Evolutionary conservation across 139 green algal species (phyloP).

Genomic region (Coelastrella sp.): DNA sequence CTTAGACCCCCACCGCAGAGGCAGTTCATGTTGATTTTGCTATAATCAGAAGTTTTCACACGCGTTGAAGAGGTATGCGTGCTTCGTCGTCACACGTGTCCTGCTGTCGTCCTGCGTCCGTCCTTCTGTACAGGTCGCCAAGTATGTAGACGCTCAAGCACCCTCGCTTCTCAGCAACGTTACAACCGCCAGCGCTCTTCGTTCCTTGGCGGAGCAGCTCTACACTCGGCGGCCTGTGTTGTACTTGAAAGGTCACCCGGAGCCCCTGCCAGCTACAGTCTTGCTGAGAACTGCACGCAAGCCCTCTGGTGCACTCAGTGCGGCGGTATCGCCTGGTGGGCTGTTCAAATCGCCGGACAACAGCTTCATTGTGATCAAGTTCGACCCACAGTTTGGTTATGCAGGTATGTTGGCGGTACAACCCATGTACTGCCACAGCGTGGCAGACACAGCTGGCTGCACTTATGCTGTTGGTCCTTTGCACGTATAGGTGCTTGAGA

Average conservation of each 20-base stretch:
- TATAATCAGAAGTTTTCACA: background rate
- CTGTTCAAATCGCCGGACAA: slow-evolving; percentile 33
- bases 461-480: background rate
- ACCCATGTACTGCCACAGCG: too few relatives aligned
- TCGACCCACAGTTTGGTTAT: slow-evolving; percentile 39
- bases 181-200: background rate
- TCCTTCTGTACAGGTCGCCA: slow-evolving; percentile 11
- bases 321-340: background rate
- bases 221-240: slow-evolving; percentile 12
- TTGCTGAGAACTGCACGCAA: slow-evolving; percentile 38
- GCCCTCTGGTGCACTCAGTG: slow-evolving; percentile 17
- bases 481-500: too few relatives aligned
- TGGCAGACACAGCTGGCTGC: background rate
- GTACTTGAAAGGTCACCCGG: slow-evolving; percentile 1
- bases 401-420: background rate
- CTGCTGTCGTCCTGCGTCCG: background rate
- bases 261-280: slow-evolving; percentile 9
- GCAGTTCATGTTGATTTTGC: background rate
- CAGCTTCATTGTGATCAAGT: slow-evolving; percentile 43
- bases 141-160: slow-evolving; percentile 17
- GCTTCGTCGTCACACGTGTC: background rate
- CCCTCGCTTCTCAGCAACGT: background rate
- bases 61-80: background rate
- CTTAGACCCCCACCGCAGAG: background rate
- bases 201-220: background rate